Percentiles rank a stretch among this genome's conserved stretches.
Evolutionary conservation across 352 stramenopile genomes (phyloP).

Genomic region (Phytophthora rubi): DNA sequence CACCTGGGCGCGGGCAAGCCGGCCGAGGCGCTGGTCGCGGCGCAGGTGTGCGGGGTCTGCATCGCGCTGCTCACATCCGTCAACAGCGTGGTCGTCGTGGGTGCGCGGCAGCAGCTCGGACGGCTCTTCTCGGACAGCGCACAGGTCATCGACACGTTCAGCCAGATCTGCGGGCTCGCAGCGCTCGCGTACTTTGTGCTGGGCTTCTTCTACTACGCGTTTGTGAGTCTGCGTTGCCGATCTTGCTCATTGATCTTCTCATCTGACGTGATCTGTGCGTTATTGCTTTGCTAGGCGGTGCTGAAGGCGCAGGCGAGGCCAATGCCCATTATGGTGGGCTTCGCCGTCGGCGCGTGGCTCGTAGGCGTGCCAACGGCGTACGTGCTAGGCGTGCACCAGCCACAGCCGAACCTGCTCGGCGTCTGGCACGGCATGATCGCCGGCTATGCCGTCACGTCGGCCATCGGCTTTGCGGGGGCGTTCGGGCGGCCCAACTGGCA

Average conservation of each 20-base stretch:
- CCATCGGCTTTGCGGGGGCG: slow-evolving; percentile 67
- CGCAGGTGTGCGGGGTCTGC: slow-evolving; percentile 57
- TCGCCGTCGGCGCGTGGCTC: slow-evolving; percentile 69
- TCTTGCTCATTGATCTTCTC: neutral
- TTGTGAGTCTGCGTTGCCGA: slow-evolving; percentile 42
- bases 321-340: slow-evolving; percentile 63
- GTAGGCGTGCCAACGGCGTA: slow-evolving; percentile 79
- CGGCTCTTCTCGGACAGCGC: slow-evolving; percentile 75
- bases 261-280: slow-evolving; percentile 4
- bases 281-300: slow-evolving; percentile 49
- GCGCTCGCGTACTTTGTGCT: slow-evolving; percentile 74
- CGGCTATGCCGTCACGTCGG: slow-evolving; percentile 79
- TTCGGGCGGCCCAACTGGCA: slow-evolving; percentile 73
- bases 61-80: slow-evolving; percentile 50
- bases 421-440: slow-evolving; percentile 73
- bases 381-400: slow-evolving; percentile 58
- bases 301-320: slow-evolving; percentile 69
- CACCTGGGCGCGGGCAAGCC: slow-evolving; percentile 65
- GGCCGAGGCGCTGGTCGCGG: slow-evolving; percentile 51
- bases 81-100: slow-evolving; percentile 57
- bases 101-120: slow-evolving; percentile 53
- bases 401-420: slow-evolving; percentile 51
- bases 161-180: slow-evolving; percentile 62
- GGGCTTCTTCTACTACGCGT: slow-evolving; percentile 84
- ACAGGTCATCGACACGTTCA: slow-evolving; percentile 67